Base-by-base conservation (phyloP, 1,139 yeast species). In the Pneumocystis murina region DNA sequence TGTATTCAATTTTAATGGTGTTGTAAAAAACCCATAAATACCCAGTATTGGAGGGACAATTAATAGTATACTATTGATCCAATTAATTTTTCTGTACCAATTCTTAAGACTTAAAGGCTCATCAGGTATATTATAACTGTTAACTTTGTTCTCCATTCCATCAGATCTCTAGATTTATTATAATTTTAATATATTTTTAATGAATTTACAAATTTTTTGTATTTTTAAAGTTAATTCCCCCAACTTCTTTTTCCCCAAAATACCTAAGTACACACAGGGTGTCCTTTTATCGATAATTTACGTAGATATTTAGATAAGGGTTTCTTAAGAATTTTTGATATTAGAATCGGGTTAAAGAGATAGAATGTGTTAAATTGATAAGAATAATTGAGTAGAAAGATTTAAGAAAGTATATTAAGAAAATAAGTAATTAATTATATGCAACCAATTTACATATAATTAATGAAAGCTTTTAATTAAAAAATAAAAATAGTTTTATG, bases 41-140 rank as follows among this genome's bases (percentile, higher is more conserved):
- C 96, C 97, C 67, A 77, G 72, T 2, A 78, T 64, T 14, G 99
- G 99, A 65, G 91, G 76, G 35, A 82, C 76, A 60, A 84, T 79
- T 63, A 91, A 94, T 68, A 92, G 79, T n/a, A 84, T 78, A 68
- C 89, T 78, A 76, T 92, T 92, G 71, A 94, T 79, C 98, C 98
- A 92, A 78, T 92, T 92, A 73, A 92, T 78, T 76, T 92, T 96
- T 72, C 84, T 76, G 73, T 85, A 78, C 94, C 96, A 91, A 78
- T 92, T 92, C 66, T 78, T 68, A 68, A 79, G 68, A 17, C 97
- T 91, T 88, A 95, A 87, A 12, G 96, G 95, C 78, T 86, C 85
- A 75, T 94, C 98, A 61, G 92, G 84, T 68, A 92, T 91, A 75
- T 92, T 97, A 67, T 12, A 6, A 3, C 3, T 7, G 10, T 48